These are phyloP conservation scores for Xylaria flabelliformis DNA, from an alignment of 495 filamentous ascomycete species.

Conservation along the genomic window DNA sequence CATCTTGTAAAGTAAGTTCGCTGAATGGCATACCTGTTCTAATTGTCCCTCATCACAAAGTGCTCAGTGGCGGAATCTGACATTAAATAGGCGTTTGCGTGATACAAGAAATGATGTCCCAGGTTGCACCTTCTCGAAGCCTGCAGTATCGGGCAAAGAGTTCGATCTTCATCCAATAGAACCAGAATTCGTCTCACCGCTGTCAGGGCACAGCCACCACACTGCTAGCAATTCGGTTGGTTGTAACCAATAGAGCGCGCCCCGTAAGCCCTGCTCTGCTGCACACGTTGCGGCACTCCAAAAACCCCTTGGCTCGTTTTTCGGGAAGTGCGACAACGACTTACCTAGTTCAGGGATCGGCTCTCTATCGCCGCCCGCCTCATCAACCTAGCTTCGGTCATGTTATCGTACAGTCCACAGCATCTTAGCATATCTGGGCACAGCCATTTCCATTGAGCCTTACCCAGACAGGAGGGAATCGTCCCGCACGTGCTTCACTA, in stretches of 20 bases:
- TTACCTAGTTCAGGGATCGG: background rate
- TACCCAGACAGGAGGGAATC: background rate
- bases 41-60: background rate
- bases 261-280: background rate
- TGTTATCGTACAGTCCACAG: background rate
- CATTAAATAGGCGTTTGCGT: background rate
- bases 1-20: background rate
- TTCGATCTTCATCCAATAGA: background rate
- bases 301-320: background rate
- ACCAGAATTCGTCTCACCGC: background rate
- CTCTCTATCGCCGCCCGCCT: background rate
- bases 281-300: background rate
- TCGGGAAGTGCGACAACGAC: background rate
- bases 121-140: slow-evolving; percentile 18
- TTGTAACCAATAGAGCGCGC: background rate
- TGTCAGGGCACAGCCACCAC: slow-evolving; percentile 14
- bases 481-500: slow-evolving; percentile 16
- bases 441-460: background rate
- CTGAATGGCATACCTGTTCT: background rate
- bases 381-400: background rate
- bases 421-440: slow-evolving; percentile 12
- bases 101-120: background rate
- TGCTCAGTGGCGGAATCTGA: background rate
- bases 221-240: background rate
- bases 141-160: slow-evolving; percentile 6